Conservation (phyloP, 164 flowering plant genomes). For the Kalanchoe fedtschenkoi region DNA sequence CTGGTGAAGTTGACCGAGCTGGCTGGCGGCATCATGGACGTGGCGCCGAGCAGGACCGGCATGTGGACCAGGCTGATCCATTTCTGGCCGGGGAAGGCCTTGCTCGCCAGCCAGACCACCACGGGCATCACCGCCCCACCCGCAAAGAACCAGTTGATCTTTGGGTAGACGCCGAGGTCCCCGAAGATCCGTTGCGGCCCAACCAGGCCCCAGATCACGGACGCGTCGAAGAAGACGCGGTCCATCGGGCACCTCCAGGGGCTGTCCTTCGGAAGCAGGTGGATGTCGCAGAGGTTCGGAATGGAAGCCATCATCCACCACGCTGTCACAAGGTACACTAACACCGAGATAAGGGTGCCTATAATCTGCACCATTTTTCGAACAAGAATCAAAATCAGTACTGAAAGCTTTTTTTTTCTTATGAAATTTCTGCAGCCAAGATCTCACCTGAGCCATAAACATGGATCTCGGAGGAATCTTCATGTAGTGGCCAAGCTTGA, state of each 20-base stretch:
- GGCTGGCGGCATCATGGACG: conserved; percentile 32
- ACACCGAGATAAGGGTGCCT: conserved; percentile 21
- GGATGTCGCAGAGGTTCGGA: conserved; percentile 22
- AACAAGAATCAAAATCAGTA: background rate
- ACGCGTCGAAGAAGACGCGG: conserved; percentile 24
- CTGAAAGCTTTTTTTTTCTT: no score
- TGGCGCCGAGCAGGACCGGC: conserved; percentile 24
- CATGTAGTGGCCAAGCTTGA: conserved; percentile 58
- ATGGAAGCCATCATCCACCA: conserved; percentile 29
- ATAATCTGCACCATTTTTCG: conserved; percentile 18
- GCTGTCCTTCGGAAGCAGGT: conserved; percentile 15
- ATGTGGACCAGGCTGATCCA: conserved; percentile 25
- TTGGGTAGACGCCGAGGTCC: conserved; percentile 19
- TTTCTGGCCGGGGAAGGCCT: conserved; percentile 17
- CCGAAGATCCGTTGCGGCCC: conserved; percentile 34
- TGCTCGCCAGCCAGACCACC: conserved; percentile 24
- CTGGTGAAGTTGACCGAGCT: conserved; percentile 23
- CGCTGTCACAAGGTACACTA: conserved; percentile 20
- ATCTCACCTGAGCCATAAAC: conserved; percentile 56
- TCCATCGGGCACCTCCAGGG: conserved; percentile 33
- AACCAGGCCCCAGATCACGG: conserved; percentile 33
- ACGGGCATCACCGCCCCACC: conserved; percentile 26
- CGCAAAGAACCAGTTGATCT: conserved; percentile 24
- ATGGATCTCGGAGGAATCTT: conserved; percentile 49
- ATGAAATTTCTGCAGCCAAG: no score